Evolutionary conservation across 2,329 filamentous ascomycete genomes (phyloP), one percentile per base, ranked within the genome.

Genomic region (Sarocladium oryzae): DNA sequence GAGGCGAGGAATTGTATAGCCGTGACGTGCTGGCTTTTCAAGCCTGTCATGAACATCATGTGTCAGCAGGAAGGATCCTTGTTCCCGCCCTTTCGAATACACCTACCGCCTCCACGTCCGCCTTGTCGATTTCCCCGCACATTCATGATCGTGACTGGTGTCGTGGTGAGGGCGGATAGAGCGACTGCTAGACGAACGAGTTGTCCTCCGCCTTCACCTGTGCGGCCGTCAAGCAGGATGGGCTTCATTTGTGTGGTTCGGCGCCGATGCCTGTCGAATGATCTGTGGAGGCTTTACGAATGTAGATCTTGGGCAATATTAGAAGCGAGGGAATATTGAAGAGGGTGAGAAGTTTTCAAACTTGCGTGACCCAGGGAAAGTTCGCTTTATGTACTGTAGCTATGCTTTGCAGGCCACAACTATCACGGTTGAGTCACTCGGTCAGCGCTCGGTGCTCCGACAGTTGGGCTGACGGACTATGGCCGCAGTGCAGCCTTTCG

Each of bases 191-290:
- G 67, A 38, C 82, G 68, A 1, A 84, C 74, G 0, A 85, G 63
- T 56, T 85, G 81, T 2, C 81, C 81, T 3, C 81, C 82, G 4
- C 82, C 82, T 59, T 84, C 81, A 1, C 81, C 80, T 0, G 73
- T 78, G 11, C 71, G 65, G 15, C 81, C 81, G 56, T 83, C 79
- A 2, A 84, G 62, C 50, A 72, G 66, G 21, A 82, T 70, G 7
- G 61, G 54, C 37, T 67, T 70, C 58, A 62, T 40, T 7, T 21
- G 37, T 13, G 16, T 20, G 37, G 16, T 20, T 16, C 18, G 37
- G 15, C 7, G 20, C 16, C 16, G 35, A 37, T 15, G 30, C 8
- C 8, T 32, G 6, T 37, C 9, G 35, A 37, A 16, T 37, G 35
- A 37, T 11, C n/a, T n/a, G n/a, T n/a, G n/a, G n/a, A n/a, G n/a